These are phyloP conservation scores for Lentinula novae-zelandiae DNA, from an alignment of 1,284 basidiomycete species.

Conservation along the genomic window DNA sequence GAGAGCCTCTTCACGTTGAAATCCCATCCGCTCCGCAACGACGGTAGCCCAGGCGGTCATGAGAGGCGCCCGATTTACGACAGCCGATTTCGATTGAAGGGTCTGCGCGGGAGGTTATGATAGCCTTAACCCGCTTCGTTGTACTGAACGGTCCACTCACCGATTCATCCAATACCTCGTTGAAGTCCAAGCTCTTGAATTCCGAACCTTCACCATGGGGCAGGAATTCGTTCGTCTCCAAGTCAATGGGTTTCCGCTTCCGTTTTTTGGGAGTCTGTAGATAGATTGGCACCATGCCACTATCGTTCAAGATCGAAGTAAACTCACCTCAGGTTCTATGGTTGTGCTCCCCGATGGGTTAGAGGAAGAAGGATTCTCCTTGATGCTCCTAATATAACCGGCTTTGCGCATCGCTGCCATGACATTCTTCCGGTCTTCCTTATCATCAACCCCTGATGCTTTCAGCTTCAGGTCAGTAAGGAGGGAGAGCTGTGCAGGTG, in stretches of 20 bases:
- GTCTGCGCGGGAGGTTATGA: conserved; percentile 33
- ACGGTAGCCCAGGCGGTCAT: conserved; percentile 92
- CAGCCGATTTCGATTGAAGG: conserved; percentile 54
- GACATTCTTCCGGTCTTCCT: conserved; percentile 65
- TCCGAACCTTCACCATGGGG: conserved; percentile 46
- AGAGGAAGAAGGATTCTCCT: conserved; percentile 17
- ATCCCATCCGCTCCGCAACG: conserved; percentile 83
- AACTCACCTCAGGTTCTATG: conserved; percentile 21
- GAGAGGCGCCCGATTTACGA: conserved; percentile 89
- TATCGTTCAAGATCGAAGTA: conserved; percentile 11
- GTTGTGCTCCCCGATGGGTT: conserved; percentile 23
- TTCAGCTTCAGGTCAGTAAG: conserved; percentile 61
- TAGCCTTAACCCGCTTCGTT: background rate
- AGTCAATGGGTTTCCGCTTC: conserved; percentile 45
- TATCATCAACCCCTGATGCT: conserved; percentile 56
- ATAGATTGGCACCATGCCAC: background rate
- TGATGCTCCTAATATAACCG: conserved; percentile 37
- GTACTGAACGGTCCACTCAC: conserved; percentile 31
- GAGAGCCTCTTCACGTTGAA: conserved; percentile 83
- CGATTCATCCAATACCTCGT: conserved; percentile 68
- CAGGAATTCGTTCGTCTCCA: conserved; percentile 57
- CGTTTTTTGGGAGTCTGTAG: conserved; percentile 41
- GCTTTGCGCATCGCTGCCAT: conserved; percentile 63
- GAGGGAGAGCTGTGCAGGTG: conserved; percentile 50
- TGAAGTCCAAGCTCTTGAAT: conserved; percentile 62